Evolutionary conservation across 2,329 filamentous ascomycete genomes (phyloP).

Genomic region (Xylaria sp.): DNA sequence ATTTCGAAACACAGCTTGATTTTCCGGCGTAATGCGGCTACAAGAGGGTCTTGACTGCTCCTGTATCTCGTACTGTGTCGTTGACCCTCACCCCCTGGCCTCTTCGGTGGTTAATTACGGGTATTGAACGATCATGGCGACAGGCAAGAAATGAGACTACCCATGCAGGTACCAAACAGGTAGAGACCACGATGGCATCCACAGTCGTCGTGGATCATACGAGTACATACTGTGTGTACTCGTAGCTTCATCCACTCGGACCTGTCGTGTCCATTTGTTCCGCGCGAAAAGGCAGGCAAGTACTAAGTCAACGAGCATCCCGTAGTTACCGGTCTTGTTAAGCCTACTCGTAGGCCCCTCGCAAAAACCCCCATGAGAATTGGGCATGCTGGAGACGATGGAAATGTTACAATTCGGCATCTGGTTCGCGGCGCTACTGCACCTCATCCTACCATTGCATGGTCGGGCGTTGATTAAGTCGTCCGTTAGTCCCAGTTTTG

Average conservation of each 20-base stretch:
- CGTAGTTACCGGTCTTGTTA: neutral
- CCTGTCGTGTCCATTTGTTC: too few relatives aligned
- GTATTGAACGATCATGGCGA: too few relatives aligned
- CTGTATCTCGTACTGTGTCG: neutral
- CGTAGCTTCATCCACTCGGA: too few relatives aligned
- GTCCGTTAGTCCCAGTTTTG: neutral
- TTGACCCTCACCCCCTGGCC: neutral
- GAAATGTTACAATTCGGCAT: neutral
- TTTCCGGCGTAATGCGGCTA: neutral
- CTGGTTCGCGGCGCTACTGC: neutral
- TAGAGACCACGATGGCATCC: too few relatives aligned
- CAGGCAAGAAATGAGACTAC: too few relatives aligned
- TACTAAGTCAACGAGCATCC: too few relatives aligned
- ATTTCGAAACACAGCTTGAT: neutral
- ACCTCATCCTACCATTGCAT: conserved; percentile 1
- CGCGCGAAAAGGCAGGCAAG: too few relatives aligned
- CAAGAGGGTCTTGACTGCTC: neutral
- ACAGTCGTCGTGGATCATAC: too few relatives aligned
- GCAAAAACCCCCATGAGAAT: neutral
- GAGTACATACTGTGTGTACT: too few relatives aligned
- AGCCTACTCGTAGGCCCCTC: neutral
- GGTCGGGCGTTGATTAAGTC: neutral
- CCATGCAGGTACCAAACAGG: too few relatives aligned
- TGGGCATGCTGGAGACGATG: neutral
- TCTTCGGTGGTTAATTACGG: neutral